phyloP scores from a whole-genome alignment of 176 grass and related monocot genomes.

The Elymus sibiricus region DNA sequence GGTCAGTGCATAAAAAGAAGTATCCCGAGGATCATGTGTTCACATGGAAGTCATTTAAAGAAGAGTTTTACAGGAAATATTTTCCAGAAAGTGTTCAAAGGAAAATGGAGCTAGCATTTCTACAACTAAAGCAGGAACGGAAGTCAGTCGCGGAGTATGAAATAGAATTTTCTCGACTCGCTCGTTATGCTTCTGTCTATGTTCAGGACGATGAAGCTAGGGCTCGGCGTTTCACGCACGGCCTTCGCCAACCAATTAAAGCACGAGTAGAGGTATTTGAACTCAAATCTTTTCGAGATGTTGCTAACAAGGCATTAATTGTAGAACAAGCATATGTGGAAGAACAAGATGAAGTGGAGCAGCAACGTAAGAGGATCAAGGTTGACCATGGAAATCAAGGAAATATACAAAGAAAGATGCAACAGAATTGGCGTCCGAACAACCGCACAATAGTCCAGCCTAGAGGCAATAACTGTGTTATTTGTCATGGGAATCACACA shows the following conservation, averaged over 20 bases:
- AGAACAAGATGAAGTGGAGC: background rate
- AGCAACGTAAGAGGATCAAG: background rate
- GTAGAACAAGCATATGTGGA: background rate
- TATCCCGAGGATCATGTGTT: background rate
- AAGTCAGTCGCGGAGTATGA: too few relatives aligned
- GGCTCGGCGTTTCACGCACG: too few relatives aligned
- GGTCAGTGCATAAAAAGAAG: background rate
- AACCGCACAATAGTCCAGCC: too few relatives aligned
- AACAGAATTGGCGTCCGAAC: too few relatives aligned
- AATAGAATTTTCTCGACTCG: too few relatives aligned
- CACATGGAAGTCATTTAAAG: background rate
- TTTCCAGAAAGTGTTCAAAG: background rate
- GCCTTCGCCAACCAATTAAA: too few relatives aligned
- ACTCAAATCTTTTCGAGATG: background rate
- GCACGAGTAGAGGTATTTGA: background rate
- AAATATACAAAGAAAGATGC: background rate
- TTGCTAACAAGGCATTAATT: background rate
- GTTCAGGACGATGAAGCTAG: too few relatives aligned
- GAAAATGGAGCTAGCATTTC: background rate
- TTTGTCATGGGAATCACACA: background rate
- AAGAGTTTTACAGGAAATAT: background rate
- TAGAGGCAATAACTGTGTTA: background rate
- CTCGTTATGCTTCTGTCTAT: too few relatives aligned
- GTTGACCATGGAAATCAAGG: background rate
- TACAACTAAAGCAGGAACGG: background rate